These are phyloP conservation scores for Zizania palustris DNA, from an alignment of 202 grass and related monocot genomes.

Conservation along the genomic window DNA sequence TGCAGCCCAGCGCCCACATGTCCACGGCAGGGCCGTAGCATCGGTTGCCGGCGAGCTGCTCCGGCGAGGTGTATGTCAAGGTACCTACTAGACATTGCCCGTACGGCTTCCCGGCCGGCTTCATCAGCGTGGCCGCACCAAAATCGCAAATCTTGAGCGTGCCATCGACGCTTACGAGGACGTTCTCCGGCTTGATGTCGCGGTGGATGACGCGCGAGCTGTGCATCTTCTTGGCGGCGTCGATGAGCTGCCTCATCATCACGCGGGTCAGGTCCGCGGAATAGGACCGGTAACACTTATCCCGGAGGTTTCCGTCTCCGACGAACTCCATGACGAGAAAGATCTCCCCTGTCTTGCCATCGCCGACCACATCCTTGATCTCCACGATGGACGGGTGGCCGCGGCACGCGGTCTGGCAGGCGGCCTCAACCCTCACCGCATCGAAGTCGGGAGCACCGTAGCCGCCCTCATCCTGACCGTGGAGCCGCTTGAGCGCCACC, in stretches of 20 bases:
- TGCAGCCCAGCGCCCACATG: constrained; percentile 51
- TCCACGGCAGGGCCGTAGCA: constrained; percentile 31
- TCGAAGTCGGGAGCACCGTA: background rate
- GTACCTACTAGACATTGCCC: constrained; percentile 6
- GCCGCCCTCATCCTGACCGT: background rate
- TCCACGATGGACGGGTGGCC: constrained; percentile 33
- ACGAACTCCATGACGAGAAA: constrained; percentile 46
- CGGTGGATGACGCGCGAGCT: constrained; percentile 13
- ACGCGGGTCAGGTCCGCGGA: background rate
- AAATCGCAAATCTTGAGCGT: constrained; percentile 10
- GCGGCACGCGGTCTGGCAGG: constrained; percentile 16
- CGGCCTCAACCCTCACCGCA: background rate
- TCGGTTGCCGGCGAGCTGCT: constrained; percentile 16
- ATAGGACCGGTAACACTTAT: too few relatives aligned
- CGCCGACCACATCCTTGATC: constrained; percentile 12
- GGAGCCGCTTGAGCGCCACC: background rate
- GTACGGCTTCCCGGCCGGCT: background rate
- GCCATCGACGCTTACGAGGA: background rate
- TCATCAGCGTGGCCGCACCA: background rate
- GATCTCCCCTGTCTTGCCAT: background rate
- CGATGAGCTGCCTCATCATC: constrained; percentile 31
- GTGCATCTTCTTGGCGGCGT: constrained; percentile 26
- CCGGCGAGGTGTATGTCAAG: constrained; percentile 32
- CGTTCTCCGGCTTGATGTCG: constrained; percentile 38
- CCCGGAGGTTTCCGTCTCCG: background rate